Evolutionary conservation across 2,329 filamentous ascomycete genomes (phyloP).

Genomic region (Myriosclerotinia curreyana): DNA sequence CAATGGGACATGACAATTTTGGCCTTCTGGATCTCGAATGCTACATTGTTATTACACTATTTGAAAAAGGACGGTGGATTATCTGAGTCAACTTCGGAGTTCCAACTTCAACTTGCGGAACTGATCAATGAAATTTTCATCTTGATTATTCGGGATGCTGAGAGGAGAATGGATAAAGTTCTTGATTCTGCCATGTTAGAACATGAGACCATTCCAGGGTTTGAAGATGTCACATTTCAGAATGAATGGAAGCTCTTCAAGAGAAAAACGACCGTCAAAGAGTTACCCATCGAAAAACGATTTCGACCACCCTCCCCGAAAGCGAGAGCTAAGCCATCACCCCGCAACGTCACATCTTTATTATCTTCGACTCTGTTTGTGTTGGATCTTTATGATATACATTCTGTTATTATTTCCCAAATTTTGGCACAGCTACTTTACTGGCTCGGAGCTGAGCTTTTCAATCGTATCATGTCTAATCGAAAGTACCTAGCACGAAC

Average conservation of each 20-base stretch:
- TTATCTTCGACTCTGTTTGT: conserved; percentile 96
- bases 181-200: conserved; percentile 92
- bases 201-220: conserved; percentile 95
- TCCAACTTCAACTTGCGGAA: conserved; percentile 90
- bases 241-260: conserved; percentile 99
- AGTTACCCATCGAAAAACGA: conserved; percentile 85
- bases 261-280: conserved; percentile 82
- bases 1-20: conserved; percentile 99
- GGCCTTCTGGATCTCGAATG: conserved; percentile 98
- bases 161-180: conserved; percentile 93
- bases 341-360: conserved; percentile 91
- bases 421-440: conserved; percentile 91
- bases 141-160: conserved; percentile 91
- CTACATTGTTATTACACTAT: conserved; percentile 91
- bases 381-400: conserved; percentile 96
- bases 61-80: conserved; percentile 89
- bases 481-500: conserved; percentile 91
- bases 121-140: conserved; percentile 98
- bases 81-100: conserved; percentile 76
- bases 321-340: conserved; percentile 84
- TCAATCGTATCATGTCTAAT: conserved; percentile 97
- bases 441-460: conserved; percentile 93
- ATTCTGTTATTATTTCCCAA: conserved; percentile 92
- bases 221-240: conserved; percentile 95
- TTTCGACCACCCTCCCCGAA: conserved; percentile 92